Conservation (phyloP, 2,329 filamentous ascomycete genomes). For the Colletotrichum gigasporum region DNA sequence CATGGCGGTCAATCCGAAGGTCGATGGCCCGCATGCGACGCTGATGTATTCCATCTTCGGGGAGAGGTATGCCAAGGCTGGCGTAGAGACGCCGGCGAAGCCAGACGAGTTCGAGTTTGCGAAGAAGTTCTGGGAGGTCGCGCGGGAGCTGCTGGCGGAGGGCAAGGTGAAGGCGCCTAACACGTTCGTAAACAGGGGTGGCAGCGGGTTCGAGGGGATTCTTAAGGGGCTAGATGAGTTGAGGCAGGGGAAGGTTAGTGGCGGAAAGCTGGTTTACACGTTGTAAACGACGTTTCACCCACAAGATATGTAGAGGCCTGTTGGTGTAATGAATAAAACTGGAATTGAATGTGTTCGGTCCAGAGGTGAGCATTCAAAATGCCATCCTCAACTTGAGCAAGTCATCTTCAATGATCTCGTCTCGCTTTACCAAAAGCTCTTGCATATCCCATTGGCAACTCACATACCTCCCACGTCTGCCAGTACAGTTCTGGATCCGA, state of each 20-base stretch:
- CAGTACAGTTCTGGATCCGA: conserved; percentile 33
- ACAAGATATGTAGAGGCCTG: too few relatives aligned
- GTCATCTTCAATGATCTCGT: conserved; percentile 44
- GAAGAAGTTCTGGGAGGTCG: conserved; percentile 46
- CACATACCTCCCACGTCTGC: conserved; percentile 40
- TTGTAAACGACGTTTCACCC: neutral
- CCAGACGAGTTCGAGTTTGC: conserved; percentile 47
- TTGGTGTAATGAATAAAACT: too few relatives aligned
- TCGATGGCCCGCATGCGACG: conserved; percentile 38
- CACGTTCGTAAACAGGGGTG: conserved; percentile 40
- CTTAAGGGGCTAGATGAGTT: conserved; percentile 26
- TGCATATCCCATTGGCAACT: conserved; percentile 49
- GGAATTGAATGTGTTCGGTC: neutral
- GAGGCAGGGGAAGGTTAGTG: conserved; percentile 30
- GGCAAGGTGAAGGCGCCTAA: conserved; percentile 46
- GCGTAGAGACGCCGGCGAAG: conserved; percentile 33
- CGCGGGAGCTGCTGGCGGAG: conserved; percentile 41
- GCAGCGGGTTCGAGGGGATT: conserved; percentile 43
- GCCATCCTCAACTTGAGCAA: conserved; percentile 45
- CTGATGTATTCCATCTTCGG: conserved; percentile 52
- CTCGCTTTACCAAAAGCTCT: conserved; percentile 42
- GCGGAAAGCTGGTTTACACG: conserved; percentile 16
- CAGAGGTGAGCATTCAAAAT: too few relatives aligned
- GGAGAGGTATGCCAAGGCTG: conserved; percentile 39
- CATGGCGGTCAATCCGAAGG: conserved; percentile 50